Percentiles rank a stretch among this genome's conserved stretches.
Conservation (phyloP, 192 early-diverging fungal species). For the Entomortierella parvispora region DNA sequence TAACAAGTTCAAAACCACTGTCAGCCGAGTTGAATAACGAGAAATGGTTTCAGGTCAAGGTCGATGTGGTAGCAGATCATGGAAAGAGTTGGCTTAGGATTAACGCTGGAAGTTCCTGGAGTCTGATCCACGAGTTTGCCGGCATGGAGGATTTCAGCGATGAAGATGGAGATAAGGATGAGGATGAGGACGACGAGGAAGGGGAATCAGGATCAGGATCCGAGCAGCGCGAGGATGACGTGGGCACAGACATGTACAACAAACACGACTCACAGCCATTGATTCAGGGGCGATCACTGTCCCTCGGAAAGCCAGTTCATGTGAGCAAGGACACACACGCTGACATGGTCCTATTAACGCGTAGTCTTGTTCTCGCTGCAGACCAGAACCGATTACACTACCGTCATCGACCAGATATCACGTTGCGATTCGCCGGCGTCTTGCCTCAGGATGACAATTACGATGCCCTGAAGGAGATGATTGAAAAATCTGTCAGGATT, state of each 20-base stretch:
- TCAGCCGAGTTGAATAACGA: conserved; percentile 16
- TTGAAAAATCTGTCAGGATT: conserved; percentile 23
- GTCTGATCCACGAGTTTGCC: conserved; percentile 58
- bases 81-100: conserved; percentile 60
- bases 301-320: conserved; percentile 21
- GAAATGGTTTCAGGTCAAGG: conserved; percentile 50
- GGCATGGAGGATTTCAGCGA: conserved; percentile 52
- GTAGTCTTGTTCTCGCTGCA: conserved; percentile 42
- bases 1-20: conserved; percentile 17
- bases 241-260: no score
- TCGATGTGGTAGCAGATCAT: conserved; percentile 59
- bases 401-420: conserved; percentile 18
- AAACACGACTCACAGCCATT: no score
- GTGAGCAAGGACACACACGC: conserved; percentile 46
- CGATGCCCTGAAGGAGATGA: conserved; percentile 31
- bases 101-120: conserved; percentile 60
- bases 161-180: conserved; percentile 39
- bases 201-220: background rate
- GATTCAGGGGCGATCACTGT: no score
- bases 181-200: conserved; percentile 6
- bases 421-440: conserved; percentile 33
- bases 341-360: conserved; percentile 30
- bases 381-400: conserved; percentile 47
- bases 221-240: background rate
- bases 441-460: conserved; percentile 22